These are phyloP conservation scores for Diaporthe sp. DNA, from an alignment of 2,329 filamentous ascomycete species.

Conservation along the genomic window DNA sequence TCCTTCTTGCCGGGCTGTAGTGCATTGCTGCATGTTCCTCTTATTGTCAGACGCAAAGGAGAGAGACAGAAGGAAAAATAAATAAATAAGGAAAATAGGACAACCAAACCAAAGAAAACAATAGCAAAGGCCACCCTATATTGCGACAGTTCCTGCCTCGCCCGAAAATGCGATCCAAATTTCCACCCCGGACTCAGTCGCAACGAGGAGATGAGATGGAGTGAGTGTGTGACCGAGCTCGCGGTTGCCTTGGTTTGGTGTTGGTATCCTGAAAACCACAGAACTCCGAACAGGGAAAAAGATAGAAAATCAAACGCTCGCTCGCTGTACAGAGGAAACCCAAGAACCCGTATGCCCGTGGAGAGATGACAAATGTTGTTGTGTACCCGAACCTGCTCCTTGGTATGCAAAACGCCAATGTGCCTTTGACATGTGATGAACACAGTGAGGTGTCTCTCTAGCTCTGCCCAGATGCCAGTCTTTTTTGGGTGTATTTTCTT, in stretches of 20 bases:
- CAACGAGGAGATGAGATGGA: conserved; percentile 57
- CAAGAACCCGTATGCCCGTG: conserved; percentile 40
- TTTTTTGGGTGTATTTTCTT: conserved; percentile 39
- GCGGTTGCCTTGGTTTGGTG: conserved; percentile 52
- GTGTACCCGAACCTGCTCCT: conserved; percentile 40
- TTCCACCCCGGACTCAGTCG: conserved; percentile 65
- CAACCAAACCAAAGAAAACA: conserved; percentile 45
- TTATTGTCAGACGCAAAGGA: conserved; percentile 53
- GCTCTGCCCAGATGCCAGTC: conserved; percentile 30
- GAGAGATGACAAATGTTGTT: conserved; percentile 32
- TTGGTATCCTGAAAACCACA: conserved; percentile 52
- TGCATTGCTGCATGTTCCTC: conserved; percentile 75
- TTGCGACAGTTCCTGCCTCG: conserved; percentile 56
- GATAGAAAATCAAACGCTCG: conserved; percentile 51
- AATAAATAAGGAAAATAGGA: conserved; percentile 46
- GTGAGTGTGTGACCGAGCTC: conserved; percentile 58
- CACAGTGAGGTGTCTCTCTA: conserved; percentile 47
- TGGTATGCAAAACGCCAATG: conserved; percentile 56
- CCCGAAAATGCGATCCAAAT: conserved; percentile 64
- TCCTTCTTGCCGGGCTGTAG: conserved; percentile 54
- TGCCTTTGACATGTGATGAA: conserved; percentile 37
- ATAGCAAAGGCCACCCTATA: conserved; percentile 57
- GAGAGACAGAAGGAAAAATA: conserved; percentile 37
- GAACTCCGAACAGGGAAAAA: conserved; percentile 43
- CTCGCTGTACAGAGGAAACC: conserved; percentile 49